phyloP scores from a whole-genome alignment of 306 rosid species.

The Cucurbita maxima region DNA sequence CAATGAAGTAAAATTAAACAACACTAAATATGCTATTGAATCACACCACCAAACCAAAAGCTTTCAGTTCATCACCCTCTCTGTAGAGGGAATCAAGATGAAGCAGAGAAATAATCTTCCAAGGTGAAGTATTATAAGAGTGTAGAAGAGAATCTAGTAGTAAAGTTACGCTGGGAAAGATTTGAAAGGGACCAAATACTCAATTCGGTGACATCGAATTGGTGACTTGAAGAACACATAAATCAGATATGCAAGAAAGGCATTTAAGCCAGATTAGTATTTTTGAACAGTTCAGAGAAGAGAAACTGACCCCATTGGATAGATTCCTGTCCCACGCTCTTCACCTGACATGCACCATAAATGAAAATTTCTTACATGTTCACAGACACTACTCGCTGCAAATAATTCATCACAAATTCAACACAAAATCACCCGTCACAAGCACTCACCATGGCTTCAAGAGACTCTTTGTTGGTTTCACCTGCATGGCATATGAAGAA shows the following conservation, averaged over 20 bases:
- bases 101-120: not conserved
- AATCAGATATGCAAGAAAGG: not conserved
- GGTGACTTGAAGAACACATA: not conserved
- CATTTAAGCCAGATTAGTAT: not conserved
- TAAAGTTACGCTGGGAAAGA: not conserved
- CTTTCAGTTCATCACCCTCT: not conserved
- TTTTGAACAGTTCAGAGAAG: not conserved
- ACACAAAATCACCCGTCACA: not conserved
- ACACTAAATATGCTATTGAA: not conserved
- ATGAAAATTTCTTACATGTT: not conserved
- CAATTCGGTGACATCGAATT: not conserved
- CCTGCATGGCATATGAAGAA: slow-evolving; percentile 27
- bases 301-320: slow-evolving; percentile 61
- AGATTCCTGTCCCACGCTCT: slow-evolving; percentile 63
- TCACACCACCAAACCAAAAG: not conserved
- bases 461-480: slow-evolving; percentile 49
- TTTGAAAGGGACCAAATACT: not conserved
- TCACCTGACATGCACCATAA: slow-evolving; percentile 39
- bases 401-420: not conserved
- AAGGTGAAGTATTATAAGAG: not conserved
- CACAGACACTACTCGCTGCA: not conserved
- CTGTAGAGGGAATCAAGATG: not conserved
- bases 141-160: not conserved
- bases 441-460: slow-evolving; percentile 71
- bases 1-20: not conserved